Evolutionary conservation across 208 protist genomes (phyloP).

Genomic region (Leishmania lainsoni): DNA sequence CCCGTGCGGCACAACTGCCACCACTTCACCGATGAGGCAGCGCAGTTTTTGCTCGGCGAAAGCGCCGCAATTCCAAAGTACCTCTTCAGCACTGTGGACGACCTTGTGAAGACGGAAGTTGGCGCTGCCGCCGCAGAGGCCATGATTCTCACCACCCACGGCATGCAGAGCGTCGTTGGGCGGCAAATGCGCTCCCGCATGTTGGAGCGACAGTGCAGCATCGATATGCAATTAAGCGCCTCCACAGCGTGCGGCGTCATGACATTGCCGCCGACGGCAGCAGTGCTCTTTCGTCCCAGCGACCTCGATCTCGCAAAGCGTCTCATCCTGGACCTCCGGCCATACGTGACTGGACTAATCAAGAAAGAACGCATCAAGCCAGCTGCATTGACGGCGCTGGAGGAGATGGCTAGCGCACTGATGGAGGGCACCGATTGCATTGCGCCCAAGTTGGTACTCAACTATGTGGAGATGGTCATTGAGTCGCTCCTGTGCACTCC

Average conservation of each 20-base stretch:
- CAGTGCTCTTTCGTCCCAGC: conserved; percentile 63
- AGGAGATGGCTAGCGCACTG: conserved; percentile 30
- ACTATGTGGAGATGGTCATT: conserved; percentile 55
- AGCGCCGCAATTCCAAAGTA: conserved; percentile 35
- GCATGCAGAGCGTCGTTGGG: conserved; percentile 49
- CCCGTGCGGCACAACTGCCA: conserved; percentile 93
- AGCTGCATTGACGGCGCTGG: conserved; percentile 26
- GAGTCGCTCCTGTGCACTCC: conserved; percentile 48
- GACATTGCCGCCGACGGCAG: conserved; percentile 44
- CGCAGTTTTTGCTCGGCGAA: conserved; percentile 61
- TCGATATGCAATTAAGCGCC: conserved; percentile 41
- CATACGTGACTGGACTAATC: conserved; percentile 53
- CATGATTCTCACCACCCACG: conserved; percentile 44
- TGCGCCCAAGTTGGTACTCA: conserved; percentile 27
- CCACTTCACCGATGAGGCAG: conserved; percentile 80
- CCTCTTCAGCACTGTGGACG: conserved; percentile 53
- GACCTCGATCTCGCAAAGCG: conserved; percentile 22
- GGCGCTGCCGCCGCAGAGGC: conserved; percentile 47
- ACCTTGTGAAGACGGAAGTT: conserved; percentile 44
- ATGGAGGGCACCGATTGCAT: conserved; percentile 42
- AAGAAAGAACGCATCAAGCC: conserved; percentile 31
- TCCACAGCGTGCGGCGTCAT: conserved; percentile 45
- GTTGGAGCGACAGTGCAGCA: conserved; percentile 41
- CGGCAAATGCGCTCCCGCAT: conserved; percentile 33
- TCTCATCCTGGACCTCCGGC: conserved; percentile 34